Percentiles rank a stretch among this genome's conserved stretches.
These are phyloP conservation scores for Coccomyxa sp. DNA, from an alignment of 139 green algal genomes.

Conservation along the genomic window DNA sequence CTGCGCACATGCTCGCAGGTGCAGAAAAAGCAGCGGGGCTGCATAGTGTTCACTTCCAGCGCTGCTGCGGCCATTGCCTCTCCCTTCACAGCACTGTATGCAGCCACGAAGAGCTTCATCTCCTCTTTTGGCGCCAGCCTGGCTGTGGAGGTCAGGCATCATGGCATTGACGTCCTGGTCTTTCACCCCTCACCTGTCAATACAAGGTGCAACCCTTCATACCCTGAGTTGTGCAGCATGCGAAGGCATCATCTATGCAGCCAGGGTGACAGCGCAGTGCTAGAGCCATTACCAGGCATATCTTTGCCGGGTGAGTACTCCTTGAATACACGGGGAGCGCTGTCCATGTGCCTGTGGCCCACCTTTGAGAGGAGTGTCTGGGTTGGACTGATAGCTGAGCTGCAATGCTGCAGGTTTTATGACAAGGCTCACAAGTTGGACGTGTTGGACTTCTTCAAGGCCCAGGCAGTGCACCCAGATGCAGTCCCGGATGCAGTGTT, in stretches of 20 bases:
- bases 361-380: neutral
- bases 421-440: slow-evolving; percentile 78
- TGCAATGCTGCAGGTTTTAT: slow-evolving; percentile 48
- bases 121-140: slow-evolving; percentile 85
- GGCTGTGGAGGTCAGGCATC: slow-evolving; percentile 72
- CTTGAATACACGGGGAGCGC: too few species aligned
- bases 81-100: slow-evolving; percentile 85
- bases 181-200: slow-evolving; percentile 93
- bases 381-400: neutral
- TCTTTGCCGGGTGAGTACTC: neutral
- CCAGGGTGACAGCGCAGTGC: too few species aligned
- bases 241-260: too few species aligned
- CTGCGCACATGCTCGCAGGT: slow-evolving; percentile 52
- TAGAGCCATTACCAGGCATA: neutral
- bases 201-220: slow-evolving; percentile 42
- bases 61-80: slow-evolving; percentile 77
- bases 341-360: neutral
- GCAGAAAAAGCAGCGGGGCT: slow-evolving; percentile 69
- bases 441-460: slow-evolving; percentile 90
- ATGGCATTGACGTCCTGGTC: slow-evolving; percentile 91
- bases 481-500: slow-evolving; percentile 74
- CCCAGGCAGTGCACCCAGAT: slow-evolving; percentile 76
- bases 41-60: slow-evolving; percentile 87
- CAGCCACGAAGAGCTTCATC: slow-evolving; percentile 85
- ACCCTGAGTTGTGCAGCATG: too few species aligned